Conservation (phyloP, 225 moss, liverwort and hornwort genomes). For the Pseudoscleropodium purum region DNA sequence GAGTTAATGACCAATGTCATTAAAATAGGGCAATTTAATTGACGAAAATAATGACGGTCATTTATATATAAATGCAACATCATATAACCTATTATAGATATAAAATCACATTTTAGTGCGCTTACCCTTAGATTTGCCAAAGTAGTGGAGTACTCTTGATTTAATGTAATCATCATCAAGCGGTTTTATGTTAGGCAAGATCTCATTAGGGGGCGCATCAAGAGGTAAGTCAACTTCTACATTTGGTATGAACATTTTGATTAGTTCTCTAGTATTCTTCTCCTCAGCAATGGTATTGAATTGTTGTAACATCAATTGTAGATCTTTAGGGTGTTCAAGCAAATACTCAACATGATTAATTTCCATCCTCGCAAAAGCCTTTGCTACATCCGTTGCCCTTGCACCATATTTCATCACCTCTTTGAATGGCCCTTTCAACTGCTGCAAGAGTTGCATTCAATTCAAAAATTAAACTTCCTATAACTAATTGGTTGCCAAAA, state of each 20-base stretch:
- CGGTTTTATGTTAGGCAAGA: no score
- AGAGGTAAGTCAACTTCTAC: not conserved
- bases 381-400: not conserved
- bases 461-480: not conserved
- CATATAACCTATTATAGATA: no score
- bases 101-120: not conserved
- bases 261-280: not conserved
- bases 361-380: not conserved
- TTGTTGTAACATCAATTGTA: not conserved
- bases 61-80: no score
- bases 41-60: no score
- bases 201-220: not conserved
- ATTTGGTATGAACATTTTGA: not conserved
- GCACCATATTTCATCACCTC: not conserved
- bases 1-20: no score
- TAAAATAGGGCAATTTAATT: no score
- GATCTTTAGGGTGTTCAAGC: not conserved
- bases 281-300: not conserved
- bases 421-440: not conserved
- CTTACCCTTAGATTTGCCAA: not conserved
- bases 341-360: not conserved
- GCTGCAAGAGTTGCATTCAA: not conserved
- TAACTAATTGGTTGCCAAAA: not conserved
- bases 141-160: no score
- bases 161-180: not conserved